Evolutionary conservation across 352 stramenopile genomes (phyloP).

Genomic region (Phytophthora pseudosyringae): DNA sequence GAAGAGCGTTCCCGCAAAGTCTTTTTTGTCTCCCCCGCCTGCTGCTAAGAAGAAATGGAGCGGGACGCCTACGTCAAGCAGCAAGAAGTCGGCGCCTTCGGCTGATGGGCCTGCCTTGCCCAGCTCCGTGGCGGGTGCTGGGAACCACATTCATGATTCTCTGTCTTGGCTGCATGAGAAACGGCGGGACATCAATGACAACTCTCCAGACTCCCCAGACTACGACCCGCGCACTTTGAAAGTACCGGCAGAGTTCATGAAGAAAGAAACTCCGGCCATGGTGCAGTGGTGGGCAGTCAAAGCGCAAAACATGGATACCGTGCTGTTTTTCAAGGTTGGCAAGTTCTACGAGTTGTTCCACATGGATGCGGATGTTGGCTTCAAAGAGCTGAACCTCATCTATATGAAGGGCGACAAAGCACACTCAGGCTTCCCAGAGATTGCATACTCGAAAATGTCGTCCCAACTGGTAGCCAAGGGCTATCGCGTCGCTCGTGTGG

Average conservation of each 20-base stretch:
- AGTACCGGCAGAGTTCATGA: slow-evolving; percentile 88
- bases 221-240: slow-evolving; percentile 95
- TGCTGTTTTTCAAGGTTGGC: slow-evolving; percentile 99
- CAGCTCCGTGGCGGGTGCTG: slow-evolving; percentile 57
- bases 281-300: slow-evolving; percentile 99
- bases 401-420: slow-evolving; percentile 99
- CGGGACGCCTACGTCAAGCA: slow-evolving; percentile 18
- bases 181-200: slow-evolving; percentile 90
- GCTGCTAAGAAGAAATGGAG: slow-evolving; percentile 37
- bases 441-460: slow-evolving; percentile 97
- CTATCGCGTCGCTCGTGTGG: slow-evolving; percentile 98
- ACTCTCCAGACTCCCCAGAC: slow-evolving; percentile 78
- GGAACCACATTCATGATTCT: slow-evolving; percentile 92
- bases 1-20: slow-evolving; percentile 32
- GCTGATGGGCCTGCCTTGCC: slow-evolving; percentile 26
- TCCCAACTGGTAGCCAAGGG: slow-evolving; percentile 94
- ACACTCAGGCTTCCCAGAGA: slow-evolving; percentile 98
- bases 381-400: slow-evolving; percentile 95
- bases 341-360: slow-evolving; percentile 98
- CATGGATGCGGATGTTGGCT: slow-evolving; percentile 98
- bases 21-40: slow-evolving; percentile 52
- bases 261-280: slow-evolving; percentile 95
- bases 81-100: slow-evolving; percentile 40
- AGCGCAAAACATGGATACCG: slow-evolving; percentile 96
- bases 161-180: slow-evolving; percentile 90